Evolutionary conservation across 768 basidiomycete genomes (phyloP), one percentile per base, ranked within the genome.

Genomic region (Pleurotus djamor): DNA sequence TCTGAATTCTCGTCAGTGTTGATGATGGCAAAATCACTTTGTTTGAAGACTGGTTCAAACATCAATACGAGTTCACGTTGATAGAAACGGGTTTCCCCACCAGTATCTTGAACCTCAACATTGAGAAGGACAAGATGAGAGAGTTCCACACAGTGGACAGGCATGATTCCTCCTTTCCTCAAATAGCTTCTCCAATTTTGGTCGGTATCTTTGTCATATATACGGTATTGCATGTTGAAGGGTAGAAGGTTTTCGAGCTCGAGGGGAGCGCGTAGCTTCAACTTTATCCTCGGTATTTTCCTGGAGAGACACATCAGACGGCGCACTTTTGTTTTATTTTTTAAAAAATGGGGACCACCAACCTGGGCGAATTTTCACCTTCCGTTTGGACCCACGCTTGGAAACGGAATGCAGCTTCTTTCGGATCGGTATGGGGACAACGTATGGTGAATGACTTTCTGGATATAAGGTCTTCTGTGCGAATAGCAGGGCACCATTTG

Each of bases 1-100:
- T 95, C 95, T 3, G 94, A 91, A 57, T 92, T 85, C 33, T 87
- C 88, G 68, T 97, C 94, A 13, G 92, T 93, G 68, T 94, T 98
- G 74, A 99, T 96, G 72, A 99, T 98, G 2, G 94, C 90, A 65
- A 97, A 99, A 60, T 98, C 96, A 69, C 95, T 96, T 13, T 94
- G 89, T 67, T 90, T 91, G 77, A 95, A 93, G 12, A 86, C 94
- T 96, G 65, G 4, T 56, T 33, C 44, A 44, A 32, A 52, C 41
- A 37, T 16, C 37, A 52, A 8, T 17, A 8, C 34, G 21, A 50
- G 28, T 7, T 17, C 13, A 33, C 32, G 28, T 32, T 32, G 17
- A 49, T 7, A 3, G 16, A 52, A 17, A 41, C 1, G 13, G 59
- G 80, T 65, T 28, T 28, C 21, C 21, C 21, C 65, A 94, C 96